A percentile compares a stretch with the other conserved stretches of the same genome.
phyloP scores from a whole-genome alignment of 2,329 filamentous ascomycete genomes.

The Myriosclerotinia curreyana region DNA sequence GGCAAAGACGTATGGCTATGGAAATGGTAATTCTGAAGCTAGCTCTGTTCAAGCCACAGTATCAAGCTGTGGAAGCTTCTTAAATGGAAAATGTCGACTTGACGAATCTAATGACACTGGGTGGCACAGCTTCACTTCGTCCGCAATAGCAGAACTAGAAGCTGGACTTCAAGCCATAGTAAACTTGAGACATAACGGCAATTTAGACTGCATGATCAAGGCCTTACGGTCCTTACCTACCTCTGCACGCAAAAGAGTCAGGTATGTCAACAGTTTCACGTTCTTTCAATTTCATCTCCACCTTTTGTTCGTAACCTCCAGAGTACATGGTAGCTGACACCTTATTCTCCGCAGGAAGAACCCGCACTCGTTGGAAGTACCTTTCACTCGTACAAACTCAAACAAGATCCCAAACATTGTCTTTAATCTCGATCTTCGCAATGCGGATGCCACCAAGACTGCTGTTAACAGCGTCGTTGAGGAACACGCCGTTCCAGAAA shows the following conservation, averaged over 20 bases:
- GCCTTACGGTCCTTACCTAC: background rate
- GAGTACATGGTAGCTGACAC: background rate
- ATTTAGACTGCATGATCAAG: accelerated
- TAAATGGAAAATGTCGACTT: too few species aligned
- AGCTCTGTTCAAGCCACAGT: too few species aligned
- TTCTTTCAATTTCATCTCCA: background rate
- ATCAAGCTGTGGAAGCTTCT: too few species aligned
- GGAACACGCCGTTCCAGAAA: constrained; percentile 64
- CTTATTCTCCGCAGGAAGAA: background rate
- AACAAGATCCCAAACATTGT: constrained; percentile 63
- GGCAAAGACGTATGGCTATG: too few species aligned
- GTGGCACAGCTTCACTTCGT: background rate
- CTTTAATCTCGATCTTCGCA: constrained; percentile 76
- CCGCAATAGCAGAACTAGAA: background rate
- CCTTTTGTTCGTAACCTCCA: background rate
- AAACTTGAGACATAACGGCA: too few species aligned
- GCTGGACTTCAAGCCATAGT: background rate
- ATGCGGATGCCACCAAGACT: constrained; percentile 65
- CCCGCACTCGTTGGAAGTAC: too few species aligned
- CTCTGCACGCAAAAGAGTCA: background rate
- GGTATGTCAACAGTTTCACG: background rate
- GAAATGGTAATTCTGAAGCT: too few species aligned
- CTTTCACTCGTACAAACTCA: too few species aligned
- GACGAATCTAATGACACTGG: too few species aligned
- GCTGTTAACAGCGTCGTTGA: constrained; percentile 64